A percentile compares a stretch with the other conserved stretches of the same genome.
Evolutionary conservation across 1,139 yeast genomes (phyloP).

Genomic region (Debaryomyces psychrophilus): DNA sequence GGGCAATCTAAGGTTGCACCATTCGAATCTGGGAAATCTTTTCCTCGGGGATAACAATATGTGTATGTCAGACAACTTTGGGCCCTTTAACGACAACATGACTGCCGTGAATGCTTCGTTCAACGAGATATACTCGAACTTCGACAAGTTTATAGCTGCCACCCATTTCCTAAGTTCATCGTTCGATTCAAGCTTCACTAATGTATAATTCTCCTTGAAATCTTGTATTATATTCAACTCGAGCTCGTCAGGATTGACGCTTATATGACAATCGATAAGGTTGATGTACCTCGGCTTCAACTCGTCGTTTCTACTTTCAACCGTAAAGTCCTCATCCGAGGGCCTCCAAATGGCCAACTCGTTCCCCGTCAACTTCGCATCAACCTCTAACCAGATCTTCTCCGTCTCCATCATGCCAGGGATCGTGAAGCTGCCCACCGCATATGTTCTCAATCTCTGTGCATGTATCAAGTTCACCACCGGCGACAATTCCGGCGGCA

Average conservation of each 20-base stretch:
- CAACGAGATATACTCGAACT: conserved; percentile 52
- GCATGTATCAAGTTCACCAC: conserved; percentile 47
- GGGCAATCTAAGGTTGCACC: conserved; percentile 61
- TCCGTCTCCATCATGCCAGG: conserved; percentile 24
- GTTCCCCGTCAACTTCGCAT: conserved; percentile 53
- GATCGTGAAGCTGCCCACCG: conserved; percentile 34
- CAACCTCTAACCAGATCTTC: conserved; percentile 39
- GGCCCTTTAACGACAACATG: conserved; percentile 55
- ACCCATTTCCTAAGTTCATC: conserved; percentile 47
- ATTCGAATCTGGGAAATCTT: conserved; percentile 50
- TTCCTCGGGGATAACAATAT: conserved; percentile 52
- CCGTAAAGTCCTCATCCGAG: conserved; percentile 26
- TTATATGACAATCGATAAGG: conserved; percentile 48
- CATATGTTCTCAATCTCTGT: conserved; percentile 44
- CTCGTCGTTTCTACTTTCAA: conserved; percentile 34
- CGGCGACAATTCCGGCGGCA: conserved; percentile 46
- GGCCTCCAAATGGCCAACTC: conserved; percentile 55
- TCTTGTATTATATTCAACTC: conserved; percentile 38
- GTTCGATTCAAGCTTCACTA: conserved; percentile 34
- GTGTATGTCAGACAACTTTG: conserved; percentile 55
- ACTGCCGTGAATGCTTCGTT: conserved; percentile 63
- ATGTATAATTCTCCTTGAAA: conserved; percentile 35
- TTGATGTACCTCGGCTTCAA: conserved; percentile 52
- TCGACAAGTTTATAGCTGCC: conserved; percentile 49
- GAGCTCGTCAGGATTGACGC: conserved; percentile 25